phyloP scores from a whole-genome alignment of 2,329 filamentous ascomycete genomes.

The Fusarium chuoi region DNA sequence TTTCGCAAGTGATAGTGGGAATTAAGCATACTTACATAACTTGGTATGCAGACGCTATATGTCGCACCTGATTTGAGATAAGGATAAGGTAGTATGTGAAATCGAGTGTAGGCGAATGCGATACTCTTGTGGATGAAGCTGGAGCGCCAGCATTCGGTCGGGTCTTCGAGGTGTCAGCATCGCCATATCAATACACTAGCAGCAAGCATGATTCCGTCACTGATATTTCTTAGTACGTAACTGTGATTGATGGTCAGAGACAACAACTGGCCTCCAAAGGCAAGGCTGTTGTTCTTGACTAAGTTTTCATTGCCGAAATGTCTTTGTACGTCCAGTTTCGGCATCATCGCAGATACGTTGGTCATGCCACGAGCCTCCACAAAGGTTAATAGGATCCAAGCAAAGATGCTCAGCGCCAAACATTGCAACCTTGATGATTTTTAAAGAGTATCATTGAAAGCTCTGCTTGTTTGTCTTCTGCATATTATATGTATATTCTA shows the following conservation, averaged over 20 bases:
- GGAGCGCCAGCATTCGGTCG: neutral
- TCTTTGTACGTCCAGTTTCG: neutral
- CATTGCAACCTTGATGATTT: rapidly evolving
- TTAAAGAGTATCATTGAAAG: rapidly evolving
- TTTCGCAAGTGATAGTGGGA: neutral
- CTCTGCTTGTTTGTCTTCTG: rapidly evolving
- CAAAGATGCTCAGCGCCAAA: neutral
- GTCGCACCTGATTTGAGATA: neutral
- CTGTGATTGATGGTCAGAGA: rapidly evolving
- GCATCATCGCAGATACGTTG: neutral
- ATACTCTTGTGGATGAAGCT: too few relatives aligned
- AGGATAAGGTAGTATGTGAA: neutral
- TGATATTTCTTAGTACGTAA: neutral
- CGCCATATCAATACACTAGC: neutral
- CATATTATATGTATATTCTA: neutral
- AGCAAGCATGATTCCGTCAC: neutral
- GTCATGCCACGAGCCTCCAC: neutral
- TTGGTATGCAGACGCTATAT: rapidly evolving
- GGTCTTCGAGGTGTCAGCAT: neutral
- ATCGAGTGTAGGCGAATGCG: neutral
- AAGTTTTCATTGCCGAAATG: neutral
- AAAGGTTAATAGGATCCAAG: too few relatives aligned
- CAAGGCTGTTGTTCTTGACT: neutral
- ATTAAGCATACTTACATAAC: neutral
- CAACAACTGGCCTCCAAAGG: neutral